Percentiles rank a stretch among this genome's conserved stretches.
Evolutionary conservation across 1,284 basidiomycete genomes (phyloP).

Genomic region (Fomitiporia mediterranea): DNA sequence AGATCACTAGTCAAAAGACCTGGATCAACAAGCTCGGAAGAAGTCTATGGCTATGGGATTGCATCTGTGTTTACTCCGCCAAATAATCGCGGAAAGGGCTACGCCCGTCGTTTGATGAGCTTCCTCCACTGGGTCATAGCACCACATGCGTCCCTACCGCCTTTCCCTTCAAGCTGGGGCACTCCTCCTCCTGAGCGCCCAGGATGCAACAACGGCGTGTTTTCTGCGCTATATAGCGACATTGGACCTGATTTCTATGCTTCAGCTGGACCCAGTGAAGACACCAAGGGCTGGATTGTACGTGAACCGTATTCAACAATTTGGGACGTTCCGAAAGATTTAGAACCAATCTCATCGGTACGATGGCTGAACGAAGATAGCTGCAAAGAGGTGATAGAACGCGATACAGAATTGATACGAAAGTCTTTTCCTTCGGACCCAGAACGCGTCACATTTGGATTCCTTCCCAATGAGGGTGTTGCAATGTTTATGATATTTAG

Average conservation of each 20-base stretch:
- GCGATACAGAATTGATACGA: constrained; percentile 21
- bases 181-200: constrained; percentile 28
- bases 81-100: constrained; percentile 42
- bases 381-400: constrained; percentile 15
- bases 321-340: constrained; percentile 34
- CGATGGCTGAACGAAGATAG: constrained; percentile 8
- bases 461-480: constrained; percentile 17
- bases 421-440: not conserved
- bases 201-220: constrained; percentile 32
- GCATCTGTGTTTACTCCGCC: constrained; percentile 48
- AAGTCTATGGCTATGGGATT: constrained; percentile 39
- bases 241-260: constrained; percentile 54
- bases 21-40: constrained; percentile 18
- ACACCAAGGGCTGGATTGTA: constrained; percentile 45
- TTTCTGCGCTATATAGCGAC: constrained; percentile 63
- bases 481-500: constrained; percentile 21
- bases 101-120: constrained; percentile 49
- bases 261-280: constrained; percentile 36
- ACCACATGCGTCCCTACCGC: constrained; percentile 22
- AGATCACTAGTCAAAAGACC: constrained; percentile 4
- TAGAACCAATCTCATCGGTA: not conserved
- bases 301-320: constrained; percentile 38
- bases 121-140: constrained; percentile 48
- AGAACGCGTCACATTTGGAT: constrained; percentile 9
- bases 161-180: constrained; percentile 39